A percentile compares a stretch with the other conserved stretches of the same genome.
phyloP scores from a whole-genome alignment of 2,329 filamentous ascomycete species.

The Aquanectria penicillioides region DNA sequence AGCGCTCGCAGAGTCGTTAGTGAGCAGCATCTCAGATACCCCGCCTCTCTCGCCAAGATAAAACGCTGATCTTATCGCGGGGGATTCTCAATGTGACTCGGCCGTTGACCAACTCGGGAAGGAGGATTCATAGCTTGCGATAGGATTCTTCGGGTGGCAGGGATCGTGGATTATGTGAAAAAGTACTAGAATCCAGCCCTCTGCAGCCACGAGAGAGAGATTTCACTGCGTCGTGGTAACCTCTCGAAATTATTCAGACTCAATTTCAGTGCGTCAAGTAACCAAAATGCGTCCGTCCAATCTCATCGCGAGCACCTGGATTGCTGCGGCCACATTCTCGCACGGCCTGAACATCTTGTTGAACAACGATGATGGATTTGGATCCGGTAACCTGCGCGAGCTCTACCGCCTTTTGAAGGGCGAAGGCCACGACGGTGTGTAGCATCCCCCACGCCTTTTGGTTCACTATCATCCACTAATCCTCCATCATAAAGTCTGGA shows the following conservation, averaged over 20 bases:
- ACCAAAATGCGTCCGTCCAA: slow-evolving; percentile 36
- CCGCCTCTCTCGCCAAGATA: not conserved
- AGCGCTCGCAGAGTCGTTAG: not conserved
- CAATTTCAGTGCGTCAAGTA: too few relatives aligned
- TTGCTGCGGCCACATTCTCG: slow-evolving; percentile 29
- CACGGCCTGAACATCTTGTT: slow-evolving; percentile 44
- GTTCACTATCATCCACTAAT: not conserved
- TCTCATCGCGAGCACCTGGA: slow-evolving; percentile 24
- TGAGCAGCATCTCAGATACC: not conserved
- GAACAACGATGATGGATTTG: slow-evolving; percentile 46
- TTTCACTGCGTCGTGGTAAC: too few relatives aligned
- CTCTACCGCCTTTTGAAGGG: slow-evolving; percentile 43
- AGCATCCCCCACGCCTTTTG: rapidly evolving
- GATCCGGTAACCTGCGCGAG: slow-evolving; percentile 43
- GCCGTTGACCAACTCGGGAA: slow-evolving; percentile 10
- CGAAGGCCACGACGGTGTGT: slow-evolving; percentile 40
- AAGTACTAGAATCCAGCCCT: not conserved
- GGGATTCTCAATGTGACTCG: not conserved
- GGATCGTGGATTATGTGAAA: too few relatives aligned
- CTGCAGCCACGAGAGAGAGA: too few relatives aligned
- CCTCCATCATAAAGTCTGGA: slow-evolving; percentile 34
- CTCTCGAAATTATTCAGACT: not conserved
- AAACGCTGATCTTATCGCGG: slow-evolving; percentile 3
- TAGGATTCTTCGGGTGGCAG: not conserved
- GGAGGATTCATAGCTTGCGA: not conserved